Evolutionary conservation across 208 protist genomes (phyloP).

Genomic region (Wallacemonas sp.): DNA sequence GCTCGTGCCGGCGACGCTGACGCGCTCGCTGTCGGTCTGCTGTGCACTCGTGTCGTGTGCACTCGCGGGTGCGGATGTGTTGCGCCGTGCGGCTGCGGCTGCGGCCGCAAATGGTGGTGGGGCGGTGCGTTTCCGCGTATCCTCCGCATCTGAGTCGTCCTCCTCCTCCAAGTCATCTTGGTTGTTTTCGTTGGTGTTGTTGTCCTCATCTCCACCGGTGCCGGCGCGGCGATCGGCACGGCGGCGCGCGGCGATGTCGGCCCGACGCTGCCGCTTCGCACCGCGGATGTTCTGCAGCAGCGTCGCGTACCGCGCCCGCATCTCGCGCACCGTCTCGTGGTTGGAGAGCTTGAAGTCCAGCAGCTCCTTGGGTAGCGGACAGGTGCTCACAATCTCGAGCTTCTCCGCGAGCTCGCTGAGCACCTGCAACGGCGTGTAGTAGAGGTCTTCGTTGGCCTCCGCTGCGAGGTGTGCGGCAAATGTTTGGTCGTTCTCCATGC

Average conservation of each 20-base stretch:
- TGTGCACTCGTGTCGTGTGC: not conserved
- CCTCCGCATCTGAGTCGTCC: not conserved
- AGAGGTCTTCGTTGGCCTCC: constrained; percentile 15
- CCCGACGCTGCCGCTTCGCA: constrained; percentile 28
- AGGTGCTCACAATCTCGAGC: constrained; percentile 27
- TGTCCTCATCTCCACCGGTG: not conserved
- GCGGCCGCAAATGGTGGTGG: no score
- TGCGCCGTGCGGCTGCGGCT: no score
- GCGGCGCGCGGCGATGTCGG: not conserved
- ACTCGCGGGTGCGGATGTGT: not conserved
- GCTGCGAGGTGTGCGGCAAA: not conserved
- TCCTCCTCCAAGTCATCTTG: not conserved
- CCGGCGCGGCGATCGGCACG: not conserved
- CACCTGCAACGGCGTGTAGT: constrained; percentile 46
- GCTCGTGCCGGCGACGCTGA: constrained; percentile 10
- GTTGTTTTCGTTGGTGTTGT: constrained; percentile 2
- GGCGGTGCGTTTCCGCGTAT: no score
- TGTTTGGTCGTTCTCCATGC: not conserved
- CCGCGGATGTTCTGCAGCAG: constrained; percentile 44
- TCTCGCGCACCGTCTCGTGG: constrained; percentile 52
- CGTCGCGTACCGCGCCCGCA: constrained; percentile 44
- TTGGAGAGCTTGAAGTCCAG: constrained; percentile 39
- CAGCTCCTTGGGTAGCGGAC: constrained; percentile 22
- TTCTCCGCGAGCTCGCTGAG: constrained; percentile 43
- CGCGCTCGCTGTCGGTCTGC: not conserved